Evolutionary conservation across 2,329 filamentous ascomycete species (phyloP), one percentile per base, ranked within the genome.

Genomic region (Lasiodiplodia gonubiensis): DNA sequence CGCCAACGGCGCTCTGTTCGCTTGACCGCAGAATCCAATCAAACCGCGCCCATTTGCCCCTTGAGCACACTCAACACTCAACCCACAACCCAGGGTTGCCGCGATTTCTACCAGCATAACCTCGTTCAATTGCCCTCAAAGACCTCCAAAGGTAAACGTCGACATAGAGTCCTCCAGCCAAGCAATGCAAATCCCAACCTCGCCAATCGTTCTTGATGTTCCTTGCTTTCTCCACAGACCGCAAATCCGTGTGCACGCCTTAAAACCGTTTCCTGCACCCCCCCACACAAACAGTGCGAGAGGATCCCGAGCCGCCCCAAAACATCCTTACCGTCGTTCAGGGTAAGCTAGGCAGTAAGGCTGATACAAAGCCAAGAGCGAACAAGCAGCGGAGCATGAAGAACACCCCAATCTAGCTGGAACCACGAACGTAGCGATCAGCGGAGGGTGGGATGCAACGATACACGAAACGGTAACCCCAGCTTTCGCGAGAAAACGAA

Each of bases 181-280:
- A 46, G 42, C 42, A 46, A 46, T 18, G 42, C 42, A 46, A 46
- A 46, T 46, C 42, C 39, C 39, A 18, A 23, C 23, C 23, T 33
- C 52, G 52, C 51, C 51, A 54, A 54, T 54, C n/a, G 21, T n/a
- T 33, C 10, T 37, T 59, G 54, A n/a, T 12, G 18, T 37, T 57
- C n/a, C 54, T 35, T 27, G 42, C 33, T 16, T 35, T 37, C 33
- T 16, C 25, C n/a, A 42, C 35, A 25, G 54, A 27, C 54, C 11
- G 33, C 8, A 16, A 37, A 37, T 25, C 54, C 42, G 11, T 10
- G 42, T 46, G 42, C 42, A 46, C 42, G 42, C 42, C 42, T 46
- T 46, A 46, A 46, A 46, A 46, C 42, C 42, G 16, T 46, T 18
- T 18, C 39, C 39, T 18, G 6, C 16, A 18, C 4, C 14, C 18